A percentile compares a stretch with the other conserved stretches of the same genome.
phyloP scores from a whole-genome alignment of 495 filamentous ascomycete genomes.

The Aspergillus taichungensis region DNA sequence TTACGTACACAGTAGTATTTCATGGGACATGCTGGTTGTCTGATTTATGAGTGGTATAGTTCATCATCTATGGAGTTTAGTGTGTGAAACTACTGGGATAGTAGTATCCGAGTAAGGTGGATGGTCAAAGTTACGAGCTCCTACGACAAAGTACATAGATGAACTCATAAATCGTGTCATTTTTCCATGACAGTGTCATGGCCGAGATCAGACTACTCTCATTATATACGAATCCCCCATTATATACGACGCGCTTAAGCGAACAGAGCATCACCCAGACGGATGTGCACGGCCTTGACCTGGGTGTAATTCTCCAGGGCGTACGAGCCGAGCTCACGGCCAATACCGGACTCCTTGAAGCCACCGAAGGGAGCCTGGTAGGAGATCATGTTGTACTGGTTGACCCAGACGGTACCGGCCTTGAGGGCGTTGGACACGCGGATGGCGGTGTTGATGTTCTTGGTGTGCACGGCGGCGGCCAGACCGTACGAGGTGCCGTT shows the following conservation, averaged over 20 bases:
- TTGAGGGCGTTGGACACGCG: constrained; percentile 71
- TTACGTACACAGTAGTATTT: no score
- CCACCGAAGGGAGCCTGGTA: constrained; percentile 83
- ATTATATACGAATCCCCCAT: no score
- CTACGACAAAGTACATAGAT: no score
- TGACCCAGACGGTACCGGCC: constrained; percentile 93
- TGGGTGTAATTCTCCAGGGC: constrained; percentile 91
- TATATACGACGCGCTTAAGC: constrained; percentile 18
- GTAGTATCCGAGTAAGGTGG: no score
- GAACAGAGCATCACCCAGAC: constrained; percentile 56
- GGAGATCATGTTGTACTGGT: constrained; percentile 81
- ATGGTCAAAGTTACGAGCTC: no score
- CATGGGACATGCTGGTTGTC: no score
- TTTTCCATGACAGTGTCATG: no score
- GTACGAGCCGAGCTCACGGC: constrained; percentile 89
- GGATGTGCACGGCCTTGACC: constrained; percentile 58
- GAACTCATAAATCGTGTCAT: no score
- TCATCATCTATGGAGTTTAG: no score
- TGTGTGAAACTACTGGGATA: no score
- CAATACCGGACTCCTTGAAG: constrained; percentile 88
- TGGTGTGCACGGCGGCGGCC: constrained; percentile 89
- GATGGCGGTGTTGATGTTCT: constrained; percentile 85
- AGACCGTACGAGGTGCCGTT: constrained; percentile 81
- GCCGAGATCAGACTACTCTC: no score
- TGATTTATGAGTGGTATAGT: no score